Evolutionary conservation across 148 eudicot genomes (phyloP), one percentile per base, ranked within the genome.

Genomic region (Beta vulgaris): DNA sequence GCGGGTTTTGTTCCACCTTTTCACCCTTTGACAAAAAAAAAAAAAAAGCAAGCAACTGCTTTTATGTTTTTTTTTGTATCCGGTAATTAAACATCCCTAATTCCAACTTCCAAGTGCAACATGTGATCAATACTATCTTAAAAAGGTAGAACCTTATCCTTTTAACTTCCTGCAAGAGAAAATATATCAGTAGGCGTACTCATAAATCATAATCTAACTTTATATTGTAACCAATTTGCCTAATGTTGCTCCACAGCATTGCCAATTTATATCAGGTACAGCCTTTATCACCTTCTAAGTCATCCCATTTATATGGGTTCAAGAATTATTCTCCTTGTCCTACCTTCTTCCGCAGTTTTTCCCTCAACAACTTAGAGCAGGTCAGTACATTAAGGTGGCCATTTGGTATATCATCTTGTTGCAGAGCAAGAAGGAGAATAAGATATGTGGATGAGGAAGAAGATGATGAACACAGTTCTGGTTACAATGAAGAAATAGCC

Each of bases 401-500:
- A 12, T 49, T 36, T 36, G 2, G 44, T 25, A 16, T 16, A 54
- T 29, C 49, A 74, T 28, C 57, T 13, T 39, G 15, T 16, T 70
- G 82, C 54, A 42, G 55, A 71, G 90, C 87, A 4, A 80, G 93
- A 31, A 71, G 98, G 58, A 77, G 98, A 73, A 78, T 74, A 39
- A 68, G 86, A 72, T 73, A 74, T n/a, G 87, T 85, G 2, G 69
- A 3, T 2, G 74, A 75, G 4, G 84, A 82, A 0, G 82, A 76
- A 4, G 46, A 77, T 1, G 83, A 83, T 0, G 83, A 75, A 0
- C 86, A 81, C 36, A 85, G 82, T 53, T 68, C 72, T 25, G 91
- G 91, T 19, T 79, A 89, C 44, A 93, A 91, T 71, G 83, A 73
- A 26, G 96, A 91, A 73, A 80, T 93, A 23, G 87, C 86, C 11